Evolutionary conservation across 495 filamentous ascomycete species (phyloP).

Genomic region (Aeminium ludgeri): DNA sequence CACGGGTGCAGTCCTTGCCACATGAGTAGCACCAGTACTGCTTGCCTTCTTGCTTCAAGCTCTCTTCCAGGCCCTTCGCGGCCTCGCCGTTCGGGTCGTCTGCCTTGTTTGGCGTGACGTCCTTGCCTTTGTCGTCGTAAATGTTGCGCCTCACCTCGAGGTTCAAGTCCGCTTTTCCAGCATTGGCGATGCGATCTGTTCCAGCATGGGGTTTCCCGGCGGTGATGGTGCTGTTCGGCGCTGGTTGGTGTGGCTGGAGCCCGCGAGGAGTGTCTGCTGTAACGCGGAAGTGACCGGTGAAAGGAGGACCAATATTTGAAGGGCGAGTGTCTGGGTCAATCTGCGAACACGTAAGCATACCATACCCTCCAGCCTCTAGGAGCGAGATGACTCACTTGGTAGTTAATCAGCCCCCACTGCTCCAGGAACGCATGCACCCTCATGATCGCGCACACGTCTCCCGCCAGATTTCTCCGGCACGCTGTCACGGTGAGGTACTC

Average conservation of each 20-base stretch:
- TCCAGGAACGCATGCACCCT: slow-evolving; percentile 96
- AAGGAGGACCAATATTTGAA: slow-evolving; percentile 88
- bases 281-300: slow-evolving; percentile 91
- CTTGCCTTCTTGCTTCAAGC: slow-evolving; percentile 45
- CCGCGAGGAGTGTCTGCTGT: slow-evolving; percentile 89
- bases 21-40: slow-evolving; percentile 74
- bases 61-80: slow-evolving; percentile 43
- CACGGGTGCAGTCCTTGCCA: slow-evolving; percentile 78
- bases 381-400: slow-evolving; percentile 51
- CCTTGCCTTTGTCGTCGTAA: slow-evolving; percentile 84
- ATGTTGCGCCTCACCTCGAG: slow-evolving; percentile 85
- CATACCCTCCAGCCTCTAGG: neutral
- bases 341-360: slow-evolving; percentile 29
- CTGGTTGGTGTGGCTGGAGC: slow-evolving; percentile 85
- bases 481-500: slow-evolving; percentile 97
- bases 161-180: slow-evolving; percentile 63
- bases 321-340: slow-evolving; percentile 90
- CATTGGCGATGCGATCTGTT: slow-evolving; percentile 60
- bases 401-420: slow-evolving; percentile 97
- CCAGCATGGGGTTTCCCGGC: slow-evolving; percentile 52
- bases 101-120: slow-evolving; percentile 34
- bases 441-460: slow-evolving; percentile 98
- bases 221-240: slow-evolving; percentile 54
- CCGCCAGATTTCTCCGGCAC: slow-evolving; percentile 87
- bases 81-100: slow-evolving; percentile 33